Evolutionary conservation across 2,329 filamentous ascomycete genomes (phyloP), one percentile per base, ranked within the genome.

Genomic region (Cladosporium colombiae): DNA sequence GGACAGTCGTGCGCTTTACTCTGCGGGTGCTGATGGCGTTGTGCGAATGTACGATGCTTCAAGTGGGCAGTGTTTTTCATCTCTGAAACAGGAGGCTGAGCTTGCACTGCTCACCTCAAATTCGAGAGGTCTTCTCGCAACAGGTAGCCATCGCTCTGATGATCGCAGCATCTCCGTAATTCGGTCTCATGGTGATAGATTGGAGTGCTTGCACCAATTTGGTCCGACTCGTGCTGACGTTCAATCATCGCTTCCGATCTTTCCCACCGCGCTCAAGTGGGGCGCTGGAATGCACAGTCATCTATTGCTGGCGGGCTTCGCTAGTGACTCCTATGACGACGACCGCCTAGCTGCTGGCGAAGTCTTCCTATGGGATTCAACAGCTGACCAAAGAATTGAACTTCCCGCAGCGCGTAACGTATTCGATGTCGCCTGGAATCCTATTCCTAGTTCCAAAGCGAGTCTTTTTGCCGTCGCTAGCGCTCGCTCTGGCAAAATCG

Each of bases 351-450:
- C 75, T 6, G 78, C 78, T 40, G 86, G 86, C 2, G 82, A 86
- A 66, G 78, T 86, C 11, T 82, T 80, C 49, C 68, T 87, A 1
- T 89, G 85, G 85, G 80, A 83, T 67, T 70, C 86, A 3, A 71
- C 76, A 16, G 79, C 81, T 37, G 74, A 78, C 3, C 70, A 74
- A 11, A 70, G 78, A 27, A 68, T 84, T 1, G 69, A 75, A n/a
- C 73, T 87, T 0, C 74, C 76, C 13, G 81, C 81, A 1, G 79
- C 80, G 18, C 82, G 82, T 40, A 85, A 85, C 66, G 81, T 88
- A 0, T 88, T 87, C 70, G 86, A 88, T 68, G 76, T 85, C 1
- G 79, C 83, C 1, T 89, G 86, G 82, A 85, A 87, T 69, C 81
- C 83, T 0, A 76, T 68, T 8, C 72, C 82, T 5, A 74, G 73